A percentile compares a stretch with the other conserved stretches of the same genome.
Evolutionary conservation across 768 basidiomycete genomes (phyloP).

Genomic region (Boletus sensibilis): DNA sequence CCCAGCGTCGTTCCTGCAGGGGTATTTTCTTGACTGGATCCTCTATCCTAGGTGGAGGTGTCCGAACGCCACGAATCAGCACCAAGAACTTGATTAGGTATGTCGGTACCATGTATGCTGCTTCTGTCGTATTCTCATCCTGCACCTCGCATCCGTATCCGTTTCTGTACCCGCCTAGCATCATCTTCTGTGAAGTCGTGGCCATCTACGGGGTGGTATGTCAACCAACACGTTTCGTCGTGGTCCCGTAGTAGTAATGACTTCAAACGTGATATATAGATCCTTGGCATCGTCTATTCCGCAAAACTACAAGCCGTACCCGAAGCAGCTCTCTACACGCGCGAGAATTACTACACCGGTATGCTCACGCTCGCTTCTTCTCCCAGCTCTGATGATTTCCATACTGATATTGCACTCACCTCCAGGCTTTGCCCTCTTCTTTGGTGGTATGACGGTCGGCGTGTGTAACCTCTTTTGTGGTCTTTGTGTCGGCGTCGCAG

Average conservation of each 20-base stretch:
- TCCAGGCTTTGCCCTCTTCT: conserved; percentile 89
- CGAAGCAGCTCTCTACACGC: conserved; percentile 72
- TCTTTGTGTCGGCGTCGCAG: conserved; percentile 90
- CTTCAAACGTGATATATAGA: conserved; percentile 41
- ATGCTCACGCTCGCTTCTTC: background rate
- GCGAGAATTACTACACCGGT: conserved; percentile 92
- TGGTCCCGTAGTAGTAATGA: background rate
- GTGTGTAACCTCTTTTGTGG: conserved; percentile 94
- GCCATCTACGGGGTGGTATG: conserved; percentile 95
- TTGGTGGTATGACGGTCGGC: conserved; percentile 94
- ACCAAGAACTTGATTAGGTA: conserved; percentile 98
- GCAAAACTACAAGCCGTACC: conserved; percentile 66
- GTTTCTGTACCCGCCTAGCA: conserved; percentile 44
- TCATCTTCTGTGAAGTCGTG: conserved; percentile 99
- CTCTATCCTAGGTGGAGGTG: conserved; percentile 96
- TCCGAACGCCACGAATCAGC: conserved; percentile 86
- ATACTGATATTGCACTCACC: background rate
- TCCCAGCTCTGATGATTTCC: background rate
- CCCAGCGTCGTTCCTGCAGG: conserved; percentile 46
- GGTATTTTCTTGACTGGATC: conserved; percentile 96
- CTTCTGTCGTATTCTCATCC: background rate
- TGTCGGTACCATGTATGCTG: conserved; percentile 12
- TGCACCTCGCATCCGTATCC: background rate
- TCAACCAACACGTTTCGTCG: conserved; percentile 6
- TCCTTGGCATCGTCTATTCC: conserved; percentile 95